phyloP scores from a whole-genome alignment of 305 asterid genomes.

The Fraxinus floribunda region DNA sequence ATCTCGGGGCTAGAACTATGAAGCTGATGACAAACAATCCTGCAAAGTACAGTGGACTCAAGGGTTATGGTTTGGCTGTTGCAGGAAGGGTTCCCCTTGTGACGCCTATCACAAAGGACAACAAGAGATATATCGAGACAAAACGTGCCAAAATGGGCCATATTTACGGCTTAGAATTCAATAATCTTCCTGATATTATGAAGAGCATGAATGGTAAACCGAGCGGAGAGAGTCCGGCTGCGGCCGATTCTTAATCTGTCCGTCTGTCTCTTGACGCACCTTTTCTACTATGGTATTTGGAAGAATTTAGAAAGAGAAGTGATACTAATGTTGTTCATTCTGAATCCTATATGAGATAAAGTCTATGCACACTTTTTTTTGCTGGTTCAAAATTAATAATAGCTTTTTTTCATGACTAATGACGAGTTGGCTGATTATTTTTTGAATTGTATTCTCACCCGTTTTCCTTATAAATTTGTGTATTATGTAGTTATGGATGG shows the following conservation, averaged over 20 bases:
- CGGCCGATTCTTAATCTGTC: conserved; percentile 21
- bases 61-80: conserved; percentile 84
- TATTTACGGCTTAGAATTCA: conserved; percentile 49
- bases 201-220: conserved; percentile 33
- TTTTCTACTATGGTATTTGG: not conserved
- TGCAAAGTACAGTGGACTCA: conserved; percentile 82
- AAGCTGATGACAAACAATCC: conserved; percentile 96
- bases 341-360: not conserved
- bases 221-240: conserved; percentile 17
- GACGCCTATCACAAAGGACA: conserved; percentile 64
- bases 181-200: conserved; percentile 40
- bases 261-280: not conserved
- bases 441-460: not conserved
- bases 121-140: conserved; percentile 77
- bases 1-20: conserved; percentile 90
- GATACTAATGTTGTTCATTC: not conserved
- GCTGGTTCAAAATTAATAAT: not conserved
- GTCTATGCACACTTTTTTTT: not conserved
- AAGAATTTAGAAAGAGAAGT: not conserved
- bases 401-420: not conserved
- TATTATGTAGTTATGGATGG: not conserved
- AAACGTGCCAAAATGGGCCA: conserved; percentile 90
- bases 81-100: conserved; percentile 77
- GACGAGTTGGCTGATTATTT: not conserved
- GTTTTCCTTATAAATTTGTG: not conserved